Evolutionary conservation across 208 protist species (phyloP), one percentile per base, ranked within the genome.

Genomic region (Leishmania amazonensis): DNA sequence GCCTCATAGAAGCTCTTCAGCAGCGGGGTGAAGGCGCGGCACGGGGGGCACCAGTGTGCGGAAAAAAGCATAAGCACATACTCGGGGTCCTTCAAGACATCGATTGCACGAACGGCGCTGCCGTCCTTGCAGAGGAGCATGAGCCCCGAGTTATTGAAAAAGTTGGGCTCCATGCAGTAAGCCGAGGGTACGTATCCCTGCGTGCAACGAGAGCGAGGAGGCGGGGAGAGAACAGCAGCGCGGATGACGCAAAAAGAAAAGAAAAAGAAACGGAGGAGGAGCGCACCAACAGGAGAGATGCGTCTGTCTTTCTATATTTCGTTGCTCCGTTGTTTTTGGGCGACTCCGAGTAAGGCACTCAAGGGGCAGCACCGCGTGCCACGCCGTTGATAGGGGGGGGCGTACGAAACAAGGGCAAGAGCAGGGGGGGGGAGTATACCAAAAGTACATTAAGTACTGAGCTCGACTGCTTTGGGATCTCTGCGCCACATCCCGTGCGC

Each of bases 41-140:
- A 97, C 38, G 93, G 95, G 0, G 90, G 90, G 78, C 94, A 96
- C 93, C 93, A 97, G 85, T 95, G 90, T 17, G 94, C 94, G 17
- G 89, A 93, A 81, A 96, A 97, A 88, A 96, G 97, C 17, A 96
- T 42, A 1, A 95, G 54, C 9, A 96, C 78, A 72, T 90, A 93
- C 7, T 87, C 72, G 42, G 88, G 60, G 45, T 88, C 83, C 17
- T 83, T 64, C 17, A 93, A 71, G 1, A 81, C 85, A 45, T 76
- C 83, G 7, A 57, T 38, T 0, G 85, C 80, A 3, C 72, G 28
- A 15, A 85, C 81, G 35, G 42, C 79, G 76, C 72, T 84, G 67
- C 85, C 89, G 47, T 89, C 89, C 76, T 93, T 81, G 2, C 89
- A 72, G 40, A 93, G 75, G 42, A 91, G 79, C 76, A 87, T 71